phyloP scores from a whole-genome alignment of 371 early-diverging fungal species.

The Nosema muscidifuracis region DNA sequence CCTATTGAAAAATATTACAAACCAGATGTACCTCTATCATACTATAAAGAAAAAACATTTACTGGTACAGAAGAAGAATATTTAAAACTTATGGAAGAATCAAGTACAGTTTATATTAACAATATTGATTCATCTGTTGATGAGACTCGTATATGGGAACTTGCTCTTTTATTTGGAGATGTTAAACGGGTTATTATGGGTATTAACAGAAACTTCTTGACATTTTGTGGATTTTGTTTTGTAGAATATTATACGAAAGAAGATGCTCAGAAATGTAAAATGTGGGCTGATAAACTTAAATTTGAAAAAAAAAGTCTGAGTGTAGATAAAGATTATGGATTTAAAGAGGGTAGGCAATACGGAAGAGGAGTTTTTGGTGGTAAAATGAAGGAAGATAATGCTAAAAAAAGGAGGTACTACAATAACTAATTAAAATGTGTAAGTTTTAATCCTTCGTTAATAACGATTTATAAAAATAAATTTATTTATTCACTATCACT shows the following conservation, averaged over 20 bases:
- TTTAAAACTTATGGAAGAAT: constrained; percentile 35
- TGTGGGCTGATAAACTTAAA: constrained; percentile 37
- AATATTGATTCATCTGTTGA: constrained; percentile 38
- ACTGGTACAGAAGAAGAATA: constrained; percentile 61
- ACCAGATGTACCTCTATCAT: neutral
- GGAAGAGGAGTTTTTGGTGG: constrained; percentile 62
- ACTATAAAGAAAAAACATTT: constrained; percentile 51
- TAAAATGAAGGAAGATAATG: constrained; percentile 41
- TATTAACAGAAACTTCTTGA: constrained; percentile 51
- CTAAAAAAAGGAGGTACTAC: constrained; percentile 23
- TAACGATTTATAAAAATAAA: neutral
- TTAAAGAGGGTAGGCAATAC: constrained; percentile 61
- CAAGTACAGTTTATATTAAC: constrained; percentile 58
- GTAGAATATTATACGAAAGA: constrained; percentile 52
- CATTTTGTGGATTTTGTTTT: constrained; percentile 62
- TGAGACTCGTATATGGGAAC: constrained; percentile 58
- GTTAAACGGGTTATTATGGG: constrained; percentile 62
- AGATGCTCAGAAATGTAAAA: constrained; percentile 36
- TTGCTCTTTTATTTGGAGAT: constrained; percentile 56
- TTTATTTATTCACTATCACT: constrained; percentile 24
- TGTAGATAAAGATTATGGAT: constrained; percentile 62
- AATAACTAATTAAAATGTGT: neutral
- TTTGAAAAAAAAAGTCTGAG: constrained; percentile 48
- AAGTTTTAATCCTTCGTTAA: neutral
- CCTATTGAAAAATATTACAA: constrained; percentile 7